Conservation (phyloP, 2,329 filamentous ascomycete genomes). For the Aspergillus sp. region DNA sequence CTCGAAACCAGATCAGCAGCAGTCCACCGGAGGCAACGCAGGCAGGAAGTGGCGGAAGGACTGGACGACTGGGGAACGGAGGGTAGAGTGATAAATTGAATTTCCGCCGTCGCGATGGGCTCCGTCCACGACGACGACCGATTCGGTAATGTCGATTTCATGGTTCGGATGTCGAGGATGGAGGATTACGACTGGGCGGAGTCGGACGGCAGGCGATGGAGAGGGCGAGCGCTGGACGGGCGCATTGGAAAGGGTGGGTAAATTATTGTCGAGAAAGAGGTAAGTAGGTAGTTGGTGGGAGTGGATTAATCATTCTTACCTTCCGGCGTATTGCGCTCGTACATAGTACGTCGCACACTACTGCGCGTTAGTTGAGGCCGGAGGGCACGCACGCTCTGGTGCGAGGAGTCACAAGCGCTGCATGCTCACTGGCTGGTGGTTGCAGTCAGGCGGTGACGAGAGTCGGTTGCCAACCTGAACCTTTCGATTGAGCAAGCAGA, state of each 20-base stretch:
- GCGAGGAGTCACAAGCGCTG: too few relatives aligned
- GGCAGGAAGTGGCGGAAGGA: not conserved
- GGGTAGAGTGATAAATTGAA: not conserved
- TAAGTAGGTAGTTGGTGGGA: not conserved
- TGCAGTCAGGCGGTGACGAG: too few relatives aligned
- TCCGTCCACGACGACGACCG: not conserved
- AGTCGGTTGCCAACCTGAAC: too few relatives aligned
- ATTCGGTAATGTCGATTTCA: slow-evolving; percentile 7
- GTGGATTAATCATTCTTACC: not conserved
- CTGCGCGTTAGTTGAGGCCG: too few relatives aligned
- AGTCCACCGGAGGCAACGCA: not conserved
- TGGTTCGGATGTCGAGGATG: slow-evolving; percentile 5
- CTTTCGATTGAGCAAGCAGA: too few relatives aligned
- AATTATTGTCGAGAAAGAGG: not conserved
- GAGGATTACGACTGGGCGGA: slow-evolving; percentile 10
- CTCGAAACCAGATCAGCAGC: slow-evolving; percentile 10
- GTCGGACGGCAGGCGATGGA: slow-evolving; percentile 3
- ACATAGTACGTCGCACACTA: too few relatives aligned
- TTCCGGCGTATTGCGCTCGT: not conserved
- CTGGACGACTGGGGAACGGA: not conserved
- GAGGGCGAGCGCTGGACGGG: not conserved
- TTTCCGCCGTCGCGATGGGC: not conserved
- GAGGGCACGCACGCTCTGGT: too few relatives aligned
- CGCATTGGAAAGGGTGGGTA: not conserved
- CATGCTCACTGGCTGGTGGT: too few relatives aligned